A percentile compares a stretch with the other conserved stretches of the same genome.
Evolutionary conservation across 2,329 filamentous ascomycete genomes (phyloP).

Genomic region (Ophidiomyces ophidiicola): DNA sequence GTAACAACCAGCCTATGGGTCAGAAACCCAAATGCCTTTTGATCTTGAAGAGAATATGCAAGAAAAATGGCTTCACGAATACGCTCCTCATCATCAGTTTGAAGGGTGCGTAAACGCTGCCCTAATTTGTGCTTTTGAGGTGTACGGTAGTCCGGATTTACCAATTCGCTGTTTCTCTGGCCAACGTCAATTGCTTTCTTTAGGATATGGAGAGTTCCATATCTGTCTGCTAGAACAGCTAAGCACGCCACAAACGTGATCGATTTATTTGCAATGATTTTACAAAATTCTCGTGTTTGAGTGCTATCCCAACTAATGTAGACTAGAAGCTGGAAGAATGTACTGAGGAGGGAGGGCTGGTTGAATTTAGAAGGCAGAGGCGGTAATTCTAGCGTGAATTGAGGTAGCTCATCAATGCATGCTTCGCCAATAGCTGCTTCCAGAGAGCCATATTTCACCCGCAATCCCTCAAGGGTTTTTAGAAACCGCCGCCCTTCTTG

Average conservation of each 20-base stretch:
- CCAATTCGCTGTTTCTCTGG: background rate
- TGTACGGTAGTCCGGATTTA: background rate
- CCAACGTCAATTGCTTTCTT: background rate
- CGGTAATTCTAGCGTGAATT: constrained; percentile 22
- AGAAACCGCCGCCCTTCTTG: constrained; percentile 28
- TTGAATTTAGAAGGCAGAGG: constrained; percentile 20
- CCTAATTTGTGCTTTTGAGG: constrained; percentile 1
- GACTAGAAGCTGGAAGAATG: constrained; percentile 12
- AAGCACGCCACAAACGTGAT: constrained; percentile 13
- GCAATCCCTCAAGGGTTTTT: constrained; percentile 17
- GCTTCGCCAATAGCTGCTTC: constrained; percentile 14
- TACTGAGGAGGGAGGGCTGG: constrained; percentile 6
- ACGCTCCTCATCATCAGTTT: constrained; percentile 28
- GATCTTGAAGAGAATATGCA: constrained; percentile 24
- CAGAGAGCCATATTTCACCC: constrained; percentile 11
- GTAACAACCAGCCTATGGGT: constrained; percentile 27
- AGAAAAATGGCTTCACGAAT: constrained; percentile 31
- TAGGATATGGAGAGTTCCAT: constrained; percentile 7
- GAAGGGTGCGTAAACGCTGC: constrained; percentile 19
- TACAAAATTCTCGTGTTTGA: background rate
- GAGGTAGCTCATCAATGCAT: constrained; percentile 20
- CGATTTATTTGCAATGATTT: constrained; percentile 8
- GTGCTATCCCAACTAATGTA: background rate
- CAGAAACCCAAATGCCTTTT: constrained; percentile 20
- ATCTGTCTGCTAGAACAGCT: constrained; percentile 13